Evolutionary conservation across 257 asterid genomes (phyloP), one percentile per base, ranked within the genome.

Genomic region (Solanum pennellii): DNA sequence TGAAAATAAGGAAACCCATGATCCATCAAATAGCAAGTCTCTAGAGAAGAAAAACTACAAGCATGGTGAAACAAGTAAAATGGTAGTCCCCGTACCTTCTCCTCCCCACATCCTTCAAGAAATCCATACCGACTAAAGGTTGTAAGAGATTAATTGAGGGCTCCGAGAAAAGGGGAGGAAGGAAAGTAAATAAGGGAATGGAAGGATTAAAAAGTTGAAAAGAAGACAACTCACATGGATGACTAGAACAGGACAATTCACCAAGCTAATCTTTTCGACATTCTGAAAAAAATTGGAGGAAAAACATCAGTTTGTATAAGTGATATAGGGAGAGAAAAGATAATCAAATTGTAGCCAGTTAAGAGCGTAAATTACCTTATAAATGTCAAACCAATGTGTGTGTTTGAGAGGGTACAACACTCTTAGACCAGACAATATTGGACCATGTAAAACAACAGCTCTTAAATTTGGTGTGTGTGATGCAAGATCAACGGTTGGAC

Each of bases 401-500:
- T 96, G 90, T 89, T 94, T 97, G 41, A 93, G 97, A 84, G 99
- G 99, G 96, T 97, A 96, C 89, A 97, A 90, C 68, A 97, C 99
- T 92, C 99, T 93, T 88, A 97, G 86, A 87, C 99, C 99, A 49
- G 99, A 96, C 91, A 96, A 92, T 88, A 96, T 95, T 60, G 99
- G 99, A 91, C 99, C 95, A 83, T 97, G 99, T 82, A 97, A 93
- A 87, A 97, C 99, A 37, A 97, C 99, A 18, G 98, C 99, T 91
- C 99, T 94, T 92, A 97, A 90, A 92, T 93, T 93, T 85, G 95
- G 97, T 29, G 91, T 56, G 14, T 97, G 95, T 79, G 99, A 93
- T 49, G 98, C 99, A 72, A 96, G 98, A 93, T 97, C 99, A 62
- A 94, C 87, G 39, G 99, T 96, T 86, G 99, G 99, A 83, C 99